A percentile compares a stretch with the other conserved stretches of the same genome.
phyloP scores from a whole-genome alignment of 2,329 filamentous ascomycete genomes.

The Fusarium sp. region DNA sequence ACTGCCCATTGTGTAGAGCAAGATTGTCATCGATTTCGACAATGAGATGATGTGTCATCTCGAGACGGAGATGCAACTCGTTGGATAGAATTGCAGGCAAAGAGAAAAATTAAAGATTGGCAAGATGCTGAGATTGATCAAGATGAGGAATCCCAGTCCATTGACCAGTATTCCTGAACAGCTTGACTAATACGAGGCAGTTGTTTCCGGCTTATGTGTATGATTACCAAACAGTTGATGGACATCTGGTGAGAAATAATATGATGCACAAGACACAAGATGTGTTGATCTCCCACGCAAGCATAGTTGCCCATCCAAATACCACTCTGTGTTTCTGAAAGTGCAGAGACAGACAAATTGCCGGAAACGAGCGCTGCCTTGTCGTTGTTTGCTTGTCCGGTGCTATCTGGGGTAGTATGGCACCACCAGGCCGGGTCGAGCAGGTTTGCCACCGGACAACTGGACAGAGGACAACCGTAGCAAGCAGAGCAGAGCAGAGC shows the following conservation, averaged over 20 bases:
- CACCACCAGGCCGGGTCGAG: constrained; percentile 26
- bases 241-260: neutral
- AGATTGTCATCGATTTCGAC: neutral
- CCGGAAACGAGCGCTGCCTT: constrained; percentile 25
- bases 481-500: neutral
- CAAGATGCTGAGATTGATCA: neutral
- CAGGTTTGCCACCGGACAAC: constrained; percentile 19
- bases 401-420: constrained; percentile 38
- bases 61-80: neutral
- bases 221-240: neutral
- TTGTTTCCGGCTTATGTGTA: neutral
- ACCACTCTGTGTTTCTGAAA: neutral
- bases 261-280: neutral
- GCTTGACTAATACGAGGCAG: neutral
- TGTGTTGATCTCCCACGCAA: neutral
- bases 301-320: constrained; percentile 12
- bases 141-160: neutral
- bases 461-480: neutral
- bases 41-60: neutral
- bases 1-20: neutral
- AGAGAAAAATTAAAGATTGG: neutral
- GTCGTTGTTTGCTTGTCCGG: constrained; percentile 36
- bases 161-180: neutral
- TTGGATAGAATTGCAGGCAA: neutral
- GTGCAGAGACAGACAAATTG: neutral